Base-by-base conservation (phyloP, 768 basidiomycete genomes). In the Arthromyces matolae region DNA sequence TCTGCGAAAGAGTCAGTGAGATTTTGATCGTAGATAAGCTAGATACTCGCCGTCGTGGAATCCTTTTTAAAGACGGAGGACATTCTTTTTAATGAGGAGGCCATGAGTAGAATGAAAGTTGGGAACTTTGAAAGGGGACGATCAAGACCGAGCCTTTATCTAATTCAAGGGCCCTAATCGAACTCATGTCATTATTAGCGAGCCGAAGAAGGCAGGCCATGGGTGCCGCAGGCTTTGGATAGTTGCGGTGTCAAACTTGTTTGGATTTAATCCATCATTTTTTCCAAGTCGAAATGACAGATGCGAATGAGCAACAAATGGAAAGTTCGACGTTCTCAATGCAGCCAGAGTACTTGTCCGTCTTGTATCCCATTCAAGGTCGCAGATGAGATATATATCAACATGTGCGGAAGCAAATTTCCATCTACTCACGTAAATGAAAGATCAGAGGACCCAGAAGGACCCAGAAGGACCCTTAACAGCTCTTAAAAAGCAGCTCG, bases 21-120 rank as follows among this genome's bases (percentile, higher is more conserved):
- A 34, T 12, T 5, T 36, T 19, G 8, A 37, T 6, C 14, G 14
- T 18, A 2, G 19, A 18, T 14, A 36, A 25, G 20, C 14, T 2
- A 4, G 28, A 12, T 37, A 46, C 47, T 10, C 29, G 50, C 50
- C 33, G 33, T 10, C 19, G 53, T 29, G 8, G 55, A 52, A 20
- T 45, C 35, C 40, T 56, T 58, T 31, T 49, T 52, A 33, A 60
- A 62, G 6, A 62, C 49, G 27, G 61, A 59, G 10, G 61, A 50
- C 31, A 62, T 31, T 45, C 45, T 55, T 49, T 50, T 56, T 14
- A 53, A 35, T n/a, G n/a, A n/a, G 32, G 59, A 42, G 33, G 56
- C 18, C 57, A 58, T 60, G 35, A 8, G 24, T 36, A 19, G 19
- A 42, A 45, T 29, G 28, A 37, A 27, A 29, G 20, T 24, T 29